Conservation (phyloP, 2,329 filamentous ascomycete genomes). For the Fusarium cicatricum region DNA sequence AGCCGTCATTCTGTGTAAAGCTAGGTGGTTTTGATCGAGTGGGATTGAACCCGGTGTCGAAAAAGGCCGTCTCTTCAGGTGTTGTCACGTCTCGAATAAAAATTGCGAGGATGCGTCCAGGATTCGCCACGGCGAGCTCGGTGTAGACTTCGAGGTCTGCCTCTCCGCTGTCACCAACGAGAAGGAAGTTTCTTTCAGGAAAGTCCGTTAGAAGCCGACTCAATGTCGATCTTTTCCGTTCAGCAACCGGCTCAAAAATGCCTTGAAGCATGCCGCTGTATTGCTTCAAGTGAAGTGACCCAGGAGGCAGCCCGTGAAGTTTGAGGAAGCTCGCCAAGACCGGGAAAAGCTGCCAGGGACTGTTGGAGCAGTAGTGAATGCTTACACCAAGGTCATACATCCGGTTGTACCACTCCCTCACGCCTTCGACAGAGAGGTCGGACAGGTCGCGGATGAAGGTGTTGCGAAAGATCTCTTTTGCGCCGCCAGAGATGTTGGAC, state of each 20-base stretch:
- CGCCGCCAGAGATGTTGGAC: slow-evolving; percentile 86
- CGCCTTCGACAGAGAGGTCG: slow-evolving; percentile 85
- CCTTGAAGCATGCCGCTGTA: slow-evolving; percentile 98
- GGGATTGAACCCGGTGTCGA: slow-evolving; percentile 66
- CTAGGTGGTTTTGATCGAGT: slow-evolving; percentile 40
- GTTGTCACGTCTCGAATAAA: slow-evolving; percentile 98
- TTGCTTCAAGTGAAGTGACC: slow-evolving; percentile 94
- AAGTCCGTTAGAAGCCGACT: slow-evolving; percentile 90
- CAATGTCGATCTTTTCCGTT: slow-evolving; percentile 88
- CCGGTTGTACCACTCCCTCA: slow-evolving; percentile 85
- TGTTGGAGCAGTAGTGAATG: slow-evolving; percentile 99
- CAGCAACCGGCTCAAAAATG: slow-evolving; percentile 96
- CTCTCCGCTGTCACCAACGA: slow-evolving; percentile 95
- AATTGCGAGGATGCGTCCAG: slow-evolving; percentile 81
- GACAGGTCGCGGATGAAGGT: slow-evolving; percentile 88
- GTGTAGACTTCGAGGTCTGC: slow-evolving; percentile 98
- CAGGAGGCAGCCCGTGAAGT: slow-evolving; percentile 79
- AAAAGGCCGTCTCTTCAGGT: slow-evolving; percentile 74
- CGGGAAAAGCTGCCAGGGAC: slow-evolving; percentile 96
- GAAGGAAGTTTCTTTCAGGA: slow-evolving; percentile 84
- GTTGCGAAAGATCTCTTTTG: slow-evolving; percentile 95
- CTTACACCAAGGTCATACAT: slow-evolving; percentile 83
- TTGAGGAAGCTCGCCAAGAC: slow-evolving; percentile 87
- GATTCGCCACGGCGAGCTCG: slow-evolving; percentile 85
- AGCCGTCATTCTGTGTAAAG: slow-evolving; percentile 39